Evolutionary conservation across 805 yeast species (phyloP).

Genomic region (Candida anglica): DNA sequence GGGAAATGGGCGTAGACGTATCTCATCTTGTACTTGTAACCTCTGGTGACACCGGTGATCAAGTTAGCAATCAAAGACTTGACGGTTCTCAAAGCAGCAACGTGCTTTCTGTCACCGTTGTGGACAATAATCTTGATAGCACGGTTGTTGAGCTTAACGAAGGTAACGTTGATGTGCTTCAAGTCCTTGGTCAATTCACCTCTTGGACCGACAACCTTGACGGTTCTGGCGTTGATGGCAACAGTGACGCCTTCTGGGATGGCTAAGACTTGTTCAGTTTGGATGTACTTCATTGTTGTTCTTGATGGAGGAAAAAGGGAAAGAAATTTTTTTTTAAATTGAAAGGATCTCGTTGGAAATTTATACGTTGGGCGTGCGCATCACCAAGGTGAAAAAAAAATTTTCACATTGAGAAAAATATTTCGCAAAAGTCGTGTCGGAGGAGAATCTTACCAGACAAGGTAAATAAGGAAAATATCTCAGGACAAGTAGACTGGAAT

Average conservation of each 20-base stretch:
- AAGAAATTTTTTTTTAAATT: too few relatives aligned
- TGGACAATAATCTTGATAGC: constrained; percentile 87
- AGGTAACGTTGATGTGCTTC: constrained; percentile 92
- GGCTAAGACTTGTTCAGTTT: constrained; percentile 78
- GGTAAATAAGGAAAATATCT: too few relatives aligned
- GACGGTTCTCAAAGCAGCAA: constrained; percentile 98
- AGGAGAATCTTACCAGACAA: background rate
- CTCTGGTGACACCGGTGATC: constrained; percentile 98
- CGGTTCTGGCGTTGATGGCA: constrained; percentile 83
- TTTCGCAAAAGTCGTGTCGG: constrained; percentile 9
- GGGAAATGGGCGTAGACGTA: constrained; percentile 99
- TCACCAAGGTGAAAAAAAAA: background rate
- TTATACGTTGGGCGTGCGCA: background rate
- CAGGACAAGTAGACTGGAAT: too few relatives aligned
- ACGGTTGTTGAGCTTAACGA: constrained; percentile 68
- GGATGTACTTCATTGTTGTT: constrained; percentile 69
- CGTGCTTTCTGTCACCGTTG: constrained; percentile 99
- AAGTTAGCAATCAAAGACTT: constrained; percentile 91
- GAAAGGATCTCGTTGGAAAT: background rate
- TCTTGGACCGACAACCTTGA: constrained; percentile 96
- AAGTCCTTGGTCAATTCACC: constrained; percentile 88
- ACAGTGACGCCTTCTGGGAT: constrained; percentile 93
- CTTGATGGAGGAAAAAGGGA: constrained; percentile 3
- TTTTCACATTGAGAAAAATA: constrained; percentile 7
- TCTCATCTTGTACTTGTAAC: constrained; percentile 99